Base-by-base conservation (phyloP, 2,329 filamentous ascomycete species). In the Venturia nashicola region DNA sequence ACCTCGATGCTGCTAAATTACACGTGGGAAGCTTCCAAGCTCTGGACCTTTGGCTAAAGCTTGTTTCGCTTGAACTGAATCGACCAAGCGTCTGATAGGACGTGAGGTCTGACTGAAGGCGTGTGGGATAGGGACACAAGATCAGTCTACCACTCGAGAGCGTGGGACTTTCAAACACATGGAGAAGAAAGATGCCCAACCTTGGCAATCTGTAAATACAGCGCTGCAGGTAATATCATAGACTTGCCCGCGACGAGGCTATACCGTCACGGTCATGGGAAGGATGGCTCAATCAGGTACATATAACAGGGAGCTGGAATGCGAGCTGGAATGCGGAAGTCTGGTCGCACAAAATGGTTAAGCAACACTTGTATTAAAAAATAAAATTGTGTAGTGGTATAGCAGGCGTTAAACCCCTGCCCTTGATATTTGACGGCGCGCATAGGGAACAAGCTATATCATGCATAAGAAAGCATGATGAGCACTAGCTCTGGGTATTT, bases 401-500 rank as follows among this genome's bases (percentile, higher is more conserved):
- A 9, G 46, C 20, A 51, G 46, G 20, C 14, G 18, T 12, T 7
- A 7, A 36, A 11, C 39, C 7, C 51, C 51, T 57, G 27, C 51
- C 2, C n/a, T 57, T 36, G 27, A 39, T n/a, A 36, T 36, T 18
- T 9, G 51, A 57, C 9, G 6, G 51, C 16, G 51, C 32, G 36
- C 5, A 16, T 36, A 57, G 51, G 32, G 3, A 4, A 57, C 9
- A 16, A 36, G 51, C 51, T 57, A 36, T 36, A 18, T 57, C 4
- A 27, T 57, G 51, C 32, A 39, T 3, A 39, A 39, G 51, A n/a
- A n/a, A 14, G 32, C 12, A 57, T n/a, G 3, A 36, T 12, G 32
- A 57, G 51, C 51, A 57, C 11, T 34, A 57, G 32, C 51, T 36
- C 51, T 36, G 51, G 32, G 51, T 57, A 57, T 57, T 57, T 57